phyloP scores from a whole-genome alignment of 371 early-diverging fungal species.

The Vairimorpha apis region DNA sequence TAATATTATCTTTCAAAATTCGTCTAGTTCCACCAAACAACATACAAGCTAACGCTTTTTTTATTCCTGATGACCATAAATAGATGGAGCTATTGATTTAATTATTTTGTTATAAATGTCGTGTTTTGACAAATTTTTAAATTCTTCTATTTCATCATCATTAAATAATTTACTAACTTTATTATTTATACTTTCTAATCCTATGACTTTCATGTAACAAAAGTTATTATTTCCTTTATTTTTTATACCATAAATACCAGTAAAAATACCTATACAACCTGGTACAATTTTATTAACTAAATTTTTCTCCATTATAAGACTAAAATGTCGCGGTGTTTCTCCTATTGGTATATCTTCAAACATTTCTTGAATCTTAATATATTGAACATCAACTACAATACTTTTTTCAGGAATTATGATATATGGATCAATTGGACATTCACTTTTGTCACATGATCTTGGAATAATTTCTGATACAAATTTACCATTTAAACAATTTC shows the following conservation, averaged over 20 bases:
- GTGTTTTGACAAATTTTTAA: conserved; percentile 72
- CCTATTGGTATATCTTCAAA: conserved; percentile 95
- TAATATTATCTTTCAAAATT: conserved; percentile 84
- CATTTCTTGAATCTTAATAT: conserved; percentile 89
- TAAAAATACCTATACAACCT: conserved; percentile 80
- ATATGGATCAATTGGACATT: conserved; percentile 76
- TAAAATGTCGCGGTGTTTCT: conserved; percentile 89
- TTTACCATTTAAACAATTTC: conserved; percentile 57
- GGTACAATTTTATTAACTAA: conserved; percentile 82
- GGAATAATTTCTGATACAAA: conserved; percentile 68
- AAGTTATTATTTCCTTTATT: conserved; percentile 38
- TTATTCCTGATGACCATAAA: conserved; percentile 71
- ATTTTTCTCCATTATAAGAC: conserved; percentile 75
- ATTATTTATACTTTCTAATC: conserved; percentile 37
- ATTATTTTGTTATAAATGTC: conserved; percentile 71
- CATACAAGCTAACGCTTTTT: conserved; percentile 87
- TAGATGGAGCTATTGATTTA: conserved; percentile 58
- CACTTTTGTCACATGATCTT: conserved; percentile 55
- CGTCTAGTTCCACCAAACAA: conserved; percentile 94
- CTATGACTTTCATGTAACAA: conserved; percentile 42
- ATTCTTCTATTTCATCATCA: conserved; percentile 80
- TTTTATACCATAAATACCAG: conserved; percentile 87
- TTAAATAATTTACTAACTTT: conserved; percentile 68
- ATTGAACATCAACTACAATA: conserved; percentile 88
- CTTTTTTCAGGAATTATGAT: conserved; percentile 86